Conservation (phyloP, 2,329 filamentous ascomycete species). For the Didymella pinodella region DNA sequence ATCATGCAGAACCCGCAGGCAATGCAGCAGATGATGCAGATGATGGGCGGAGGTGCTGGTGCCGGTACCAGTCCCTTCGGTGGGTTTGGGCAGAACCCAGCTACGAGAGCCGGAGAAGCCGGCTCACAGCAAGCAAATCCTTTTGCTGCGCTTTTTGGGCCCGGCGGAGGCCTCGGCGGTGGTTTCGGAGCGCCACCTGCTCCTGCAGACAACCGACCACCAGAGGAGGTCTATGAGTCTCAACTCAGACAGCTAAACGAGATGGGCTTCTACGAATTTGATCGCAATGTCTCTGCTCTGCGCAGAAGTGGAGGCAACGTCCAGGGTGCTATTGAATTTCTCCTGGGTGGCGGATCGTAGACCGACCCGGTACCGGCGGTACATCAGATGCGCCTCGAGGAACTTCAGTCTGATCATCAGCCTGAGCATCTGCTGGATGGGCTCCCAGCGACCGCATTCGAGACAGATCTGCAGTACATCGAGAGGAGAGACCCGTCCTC, state of each 20-base stretch:
- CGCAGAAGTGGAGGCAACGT: slow-evolving; percentile 91
- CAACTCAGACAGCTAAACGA: slow-evolving; percentile 95
- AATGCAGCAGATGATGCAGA: slow-evolving; percentile 60
- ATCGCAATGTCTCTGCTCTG: slow-evolving; percentile 87
- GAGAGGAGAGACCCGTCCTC: not conserved
- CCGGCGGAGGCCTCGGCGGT: slow-evolving; percentile 53
- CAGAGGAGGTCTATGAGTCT: slow-evolving; percentile 90
- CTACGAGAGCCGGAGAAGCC: slow-evolving; percentile 43
- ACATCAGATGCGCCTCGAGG: slow-evolving; percentile 14
- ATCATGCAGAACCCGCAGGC: slow-evolving; percentile 67
- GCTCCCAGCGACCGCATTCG: not conserved
- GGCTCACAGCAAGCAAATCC: slow-evolving; percentile 42
- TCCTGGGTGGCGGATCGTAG: slow-evolving; percentile 55
- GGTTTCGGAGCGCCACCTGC: slow-evolving; percentile 48
- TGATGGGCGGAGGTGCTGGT: slow-evolving; percentile 62
- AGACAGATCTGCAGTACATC: not conserved
- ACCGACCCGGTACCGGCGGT: slow-evolving; percentile 13
- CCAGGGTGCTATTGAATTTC: slow-evolving; percentile 84
- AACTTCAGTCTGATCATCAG: not conserved
- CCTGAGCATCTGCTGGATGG: too few species aligned
- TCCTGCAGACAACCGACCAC: slow-evolving; percentile 82
- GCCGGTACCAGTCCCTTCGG: slow-evolving; percentile 46
- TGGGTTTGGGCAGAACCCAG: slow-evolving; percentile 58
- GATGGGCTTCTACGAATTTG: slow-evolving; percentile 99
- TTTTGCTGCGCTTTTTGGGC: slow-evolving; percentile 55